Base-by-base conservation (phyloP, 495 filamentous ascomycete genomes). In the Tuber melanosporum region DNA sequence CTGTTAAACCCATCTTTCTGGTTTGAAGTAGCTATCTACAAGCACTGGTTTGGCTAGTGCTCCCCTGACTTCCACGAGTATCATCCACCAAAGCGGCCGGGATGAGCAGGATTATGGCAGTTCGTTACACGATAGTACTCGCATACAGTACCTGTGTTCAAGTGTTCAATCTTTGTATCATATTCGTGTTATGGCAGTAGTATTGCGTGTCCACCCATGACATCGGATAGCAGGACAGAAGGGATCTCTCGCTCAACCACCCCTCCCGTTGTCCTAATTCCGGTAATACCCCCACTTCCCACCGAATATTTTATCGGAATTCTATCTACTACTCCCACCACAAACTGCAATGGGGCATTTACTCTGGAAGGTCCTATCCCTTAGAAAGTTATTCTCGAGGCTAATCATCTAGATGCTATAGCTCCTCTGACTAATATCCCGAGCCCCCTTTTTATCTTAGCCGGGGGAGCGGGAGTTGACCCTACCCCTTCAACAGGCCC, bases 371-470 rank as follows among this genome's bases (percentile, higher is more conserved):
- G 72, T 78, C 42, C 32, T 47, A 5, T 77, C 70, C 1, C 42
- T 76, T 72, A 36, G 66, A 42, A 77, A 78, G 19, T 15, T 69
- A 5, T 49, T 73, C 39, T 44, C 73, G 26, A 77, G 4, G 39
- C 39, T 41, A 41, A 70, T 22, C 75, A 70, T 17, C 75, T 74
- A 12, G 70, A 70, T 19, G 52, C 77, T 77, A 47, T 8, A 22
- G 49, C 49, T 8, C 77, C 77, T 46, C 36, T 70, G 7, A 74
- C 74, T 42, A 47, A 78, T 47, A 78, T 78, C 41, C 76, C 77
- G 39, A 77, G 69, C 39, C 75, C 77, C 6, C 70, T 70, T 8
- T 9, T 44, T 41, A 77, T 77, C 45, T 71, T 36, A 42, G 70
- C 69, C 12, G 70, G n/a, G 1, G 46, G 49, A 39, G 62, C 52